Conservation (phyloP, 805 yeast species). For the Yarrowia bubula region DNA sequence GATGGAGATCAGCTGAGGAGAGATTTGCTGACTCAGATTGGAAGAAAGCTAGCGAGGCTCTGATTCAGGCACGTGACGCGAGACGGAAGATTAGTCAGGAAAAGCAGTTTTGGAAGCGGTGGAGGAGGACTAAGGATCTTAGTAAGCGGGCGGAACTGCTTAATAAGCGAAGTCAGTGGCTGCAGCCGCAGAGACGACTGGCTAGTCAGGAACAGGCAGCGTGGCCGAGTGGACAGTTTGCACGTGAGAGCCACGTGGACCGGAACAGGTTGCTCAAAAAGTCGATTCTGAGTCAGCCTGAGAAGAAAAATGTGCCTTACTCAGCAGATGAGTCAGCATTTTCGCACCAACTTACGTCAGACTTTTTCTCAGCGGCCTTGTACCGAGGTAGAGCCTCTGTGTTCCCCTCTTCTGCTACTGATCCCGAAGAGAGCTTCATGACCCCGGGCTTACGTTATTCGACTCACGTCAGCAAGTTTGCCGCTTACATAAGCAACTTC, state of each 20-base stretch:
- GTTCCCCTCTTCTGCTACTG: background rate
- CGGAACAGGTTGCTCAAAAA: no score
- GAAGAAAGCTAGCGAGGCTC: no score
- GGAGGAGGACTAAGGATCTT: background rate
- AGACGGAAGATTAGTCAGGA: no score
- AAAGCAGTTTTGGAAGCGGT: no score
- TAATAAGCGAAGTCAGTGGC: no score
- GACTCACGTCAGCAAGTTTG: background rate
- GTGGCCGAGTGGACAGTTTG: no score
- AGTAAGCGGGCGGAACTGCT: background rate
- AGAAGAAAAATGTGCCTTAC: no score
- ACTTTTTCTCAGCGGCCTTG: background rate
- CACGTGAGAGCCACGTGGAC: no score
- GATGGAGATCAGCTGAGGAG: no score
- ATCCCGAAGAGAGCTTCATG: background rate
- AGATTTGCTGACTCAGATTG: no score
- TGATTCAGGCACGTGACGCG: no score
- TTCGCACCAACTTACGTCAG: background rate
- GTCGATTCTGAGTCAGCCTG: no score
- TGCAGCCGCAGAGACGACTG: background rate
- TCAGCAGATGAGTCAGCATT: background rate
- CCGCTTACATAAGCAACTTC: background rate
- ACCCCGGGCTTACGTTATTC: background rate
- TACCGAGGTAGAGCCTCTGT: background rate
- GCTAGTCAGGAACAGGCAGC: background rate